A percentile compares a stretch with the other conserved stretches of the same genome.
Conservation (phyloP, 1,284 basidiomycete species). For the Lentinula novae-zelandiae region DNA sequence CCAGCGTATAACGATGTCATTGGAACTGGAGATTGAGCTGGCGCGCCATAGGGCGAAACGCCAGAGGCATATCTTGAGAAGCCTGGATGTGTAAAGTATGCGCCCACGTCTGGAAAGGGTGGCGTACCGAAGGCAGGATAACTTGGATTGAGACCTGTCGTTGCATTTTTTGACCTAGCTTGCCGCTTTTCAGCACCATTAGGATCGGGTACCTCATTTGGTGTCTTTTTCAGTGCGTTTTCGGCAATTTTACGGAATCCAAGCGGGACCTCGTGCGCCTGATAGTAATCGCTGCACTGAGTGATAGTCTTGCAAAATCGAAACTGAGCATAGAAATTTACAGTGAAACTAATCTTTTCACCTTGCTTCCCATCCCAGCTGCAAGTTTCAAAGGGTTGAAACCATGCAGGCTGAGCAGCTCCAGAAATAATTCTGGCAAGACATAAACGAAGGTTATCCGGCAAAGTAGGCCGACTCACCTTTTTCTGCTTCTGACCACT, state of each 20-base stretch:
- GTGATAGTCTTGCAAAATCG: conserved; percentile 52
- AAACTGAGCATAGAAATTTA: conserved; percentile 10
- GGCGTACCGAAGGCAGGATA: background rate
- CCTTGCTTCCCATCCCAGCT: conserved; percentile 72
- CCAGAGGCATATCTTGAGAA: conserved; percentile 11
- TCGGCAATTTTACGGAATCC: conserved; percentile 39
- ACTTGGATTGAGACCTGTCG: background rate
- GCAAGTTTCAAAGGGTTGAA: conserved; percentile 77
- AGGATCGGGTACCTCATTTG: background rate
- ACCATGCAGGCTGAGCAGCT: conserved; percentile 65
- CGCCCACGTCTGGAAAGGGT: background rate
- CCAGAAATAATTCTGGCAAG: conserved; percentile 51
- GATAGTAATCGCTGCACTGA: conserved; percentile 73
- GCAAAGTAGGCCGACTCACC: conserved; percentile 32
- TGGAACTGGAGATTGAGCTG: background rate
- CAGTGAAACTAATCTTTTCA: conserved; percentile 18
- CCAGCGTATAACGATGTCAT: conserved; percentile 5
- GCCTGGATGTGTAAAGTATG: conserved; percentile 1
- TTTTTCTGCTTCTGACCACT: conserved; percentile 61
- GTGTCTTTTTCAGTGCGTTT: conserved; percentile 18
- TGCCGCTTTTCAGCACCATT: background rate
- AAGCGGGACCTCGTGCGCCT: conserved; percentile 42
- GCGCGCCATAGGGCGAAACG: conserved; percentile 13
- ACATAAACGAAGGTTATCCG: conserved; percentile 17
- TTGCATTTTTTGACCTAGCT: background rate